Evolutionary conservation across 805 yeast genomes (phyloP).

Genomic region (Saturnispora dispora): DNA sequence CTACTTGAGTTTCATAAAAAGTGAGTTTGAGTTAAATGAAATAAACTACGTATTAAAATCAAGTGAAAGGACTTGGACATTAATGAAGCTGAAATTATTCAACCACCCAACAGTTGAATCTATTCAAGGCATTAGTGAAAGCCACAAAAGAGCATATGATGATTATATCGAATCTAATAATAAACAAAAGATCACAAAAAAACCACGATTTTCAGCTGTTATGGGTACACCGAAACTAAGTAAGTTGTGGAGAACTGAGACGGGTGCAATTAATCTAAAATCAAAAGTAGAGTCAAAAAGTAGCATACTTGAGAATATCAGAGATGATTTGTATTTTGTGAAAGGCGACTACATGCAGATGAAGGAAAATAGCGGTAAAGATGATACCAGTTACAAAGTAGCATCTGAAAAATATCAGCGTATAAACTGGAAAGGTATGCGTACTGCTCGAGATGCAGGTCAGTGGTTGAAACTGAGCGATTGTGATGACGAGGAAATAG

Average conservation of each 20-base stretch:
- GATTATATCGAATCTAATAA: conserved; percentile 13
- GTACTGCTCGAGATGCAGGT: conserved; percentile 13
- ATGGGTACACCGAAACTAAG: conserved; percentile 26
- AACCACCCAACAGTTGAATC: conserved; percentile 18
- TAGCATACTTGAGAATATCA: conserved; percentile 9
- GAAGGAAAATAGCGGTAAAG: conserved; percentile 4
- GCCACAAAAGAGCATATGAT: conserved; percentile 20
- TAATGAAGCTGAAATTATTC: conserved; percentile 24
- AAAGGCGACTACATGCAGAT: conserved; percentile 17
- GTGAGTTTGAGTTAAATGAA: conserved; percentile 1
- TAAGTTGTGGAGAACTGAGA: conserved; percentile 21
- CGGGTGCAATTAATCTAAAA: conserved; percentile 17
- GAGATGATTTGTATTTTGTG: conserved; percentile 24
- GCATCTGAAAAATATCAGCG: conserved; percentile 13
- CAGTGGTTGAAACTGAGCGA: not conserved
- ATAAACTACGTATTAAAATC: conserved; percentile 15
- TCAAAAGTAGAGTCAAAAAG: not conserved
- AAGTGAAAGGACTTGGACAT: conserved; percentile 22
- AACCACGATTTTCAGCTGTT: conserved; percentile 17
- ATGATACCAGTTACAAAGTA: not conserved
- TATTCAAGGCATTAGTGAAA: conserved; percentile 10
- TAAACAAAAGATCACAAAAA: conserved; percentile 7
- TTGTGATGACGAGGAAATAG: conserved; percentile 1
- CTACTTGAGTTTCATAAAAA: not conserved
- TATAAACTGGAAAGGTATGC: conserved; percentile 22